Evolutionary conservation across 2,329 filamentous ascomycete species (phyloP).

Genomic region (Fusarium sp.): DNA sequence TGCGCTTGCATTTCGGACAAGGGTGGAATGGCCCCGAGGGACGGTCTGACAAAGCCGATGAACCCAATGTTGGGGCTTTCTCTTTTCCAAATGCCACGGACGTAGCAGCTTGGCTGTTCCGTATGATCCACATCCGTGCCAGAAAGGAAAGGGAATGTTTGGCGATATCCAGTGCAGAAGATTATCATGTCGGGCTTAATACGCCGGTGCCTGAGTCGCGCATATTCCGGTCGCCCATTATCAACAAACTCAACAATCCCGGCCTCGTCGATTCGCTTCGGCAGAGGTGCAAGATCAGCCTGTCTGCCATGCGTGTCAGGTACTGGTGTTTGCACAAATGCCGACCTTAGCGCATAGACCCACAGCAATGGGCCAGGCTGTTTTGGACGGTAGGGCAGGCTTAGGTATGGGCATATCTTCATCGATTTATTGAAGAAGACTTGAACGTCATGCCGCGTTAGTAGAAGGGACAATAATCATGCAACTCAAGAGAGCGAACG

Average conservation of each 20-base stretch:
- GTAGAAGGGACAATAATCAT: no score
- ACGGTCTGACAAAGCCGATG: background rate
- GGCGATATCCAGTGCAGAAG: background rate
- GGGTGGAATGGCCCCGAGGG: background rate
- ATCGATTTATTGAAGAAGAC: conserved; percentile 12
- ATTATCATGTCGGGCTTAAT: background rate
- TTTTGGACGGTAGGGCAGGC: background rate
- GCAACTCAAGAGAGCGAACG: no score
- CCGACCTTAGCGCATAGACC: conserved; percentile 1
- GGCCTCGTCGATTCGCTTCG: background rate
- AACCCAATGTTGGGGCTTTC: rapidly evolving
- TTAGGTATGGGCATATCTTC: conserved; percentile 6
- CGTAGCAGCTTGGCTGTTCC: no score
- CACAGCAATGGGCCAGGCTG: background rate
- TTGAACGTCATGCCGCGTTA: background rate
- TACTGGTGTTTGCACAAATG: conserved; percentile 1
- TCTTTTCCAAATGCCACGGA: background rate
- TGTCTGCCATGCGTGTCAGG: background rate
- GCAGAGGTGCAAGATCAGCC: background rate
- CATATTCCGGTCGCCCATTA: background rate
- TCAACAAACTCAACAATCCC: background rate
- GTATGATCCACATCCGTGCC: no score
- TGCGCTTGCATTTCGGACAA: background rate
- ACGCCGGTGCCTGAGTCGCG: background rate
- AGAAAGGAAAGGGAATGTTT: background rate